These are phyloP conservation scores for Hypericum perforatum DNA, from an alignment of 345 rosid genomes.

Conservation along the genomic window DNA sequence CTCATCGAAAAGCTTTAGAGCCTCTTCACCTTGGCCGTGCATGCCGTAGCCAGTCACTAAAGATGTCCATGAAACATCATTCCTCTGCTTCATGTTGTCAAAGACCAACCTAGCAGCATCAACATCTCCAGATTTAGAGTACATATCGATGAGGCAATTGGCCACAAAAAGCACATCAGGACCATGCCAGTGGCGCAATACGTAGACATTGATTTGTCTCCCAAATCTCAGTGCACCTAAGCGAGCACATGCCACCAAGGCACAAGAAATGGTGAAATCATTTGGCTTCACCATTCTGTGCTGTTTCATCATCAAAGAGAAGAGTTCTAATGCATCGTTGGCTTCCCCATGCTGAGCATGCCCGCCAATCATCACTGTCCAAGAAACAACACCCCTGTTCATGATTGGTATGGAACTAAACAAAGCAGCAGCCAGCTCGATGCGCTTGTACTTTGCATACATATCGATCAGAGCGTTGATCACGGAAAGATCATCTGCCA, in stretches of 20 bases:
- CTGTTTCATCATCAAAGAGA: conserved; percentile 47
- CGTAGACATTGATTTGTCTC: conserved; percentile 58
- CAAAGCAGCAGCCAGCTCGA: conserved; percentile 32
- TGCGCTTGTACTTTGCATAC: conserved; percentile 64
- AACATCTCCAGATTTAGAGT: conserved; percentile 64
- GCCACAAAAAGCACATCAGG: conserved; percentile 30
- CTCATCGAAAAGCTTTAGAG: conserved; percentile 42
- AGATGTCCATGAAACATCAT: conserved; percentile 77
- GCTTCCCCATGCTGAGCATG: conserved; percentile 79
- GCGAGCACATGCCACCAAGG: conserved; percentile 70
- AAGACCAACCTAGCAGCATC: conserved; percentile 50
- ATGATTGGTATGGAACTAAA: conserved; percentile 37
- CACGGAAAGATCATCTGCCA: conserved; percentile 41
- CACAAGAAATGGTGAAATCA: conserved; percentile 65
- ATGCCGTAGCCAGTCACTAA: conserved; percentile 75
- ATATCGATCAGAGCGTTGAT: conserved; percentile 65
- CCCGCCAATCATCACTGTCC: conserved; percentile 88
- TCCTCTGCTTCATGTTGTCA: conserved; percentile 42
- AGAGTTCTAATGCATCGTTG: conserved; percentile 53
- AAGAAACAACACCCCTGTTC: conserved; percentile 60
- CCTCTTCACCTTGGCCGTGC: conserved; percentile 71
- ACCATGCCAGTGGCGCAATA: conserved; percentile 41
- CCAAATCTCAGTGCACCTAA: conserved; percentile 61
- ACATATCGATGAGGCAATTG: conserved; percentile 81
- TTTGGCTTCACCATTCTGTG: conserved; percentile 47